Percentiles rank a stretch among this genome's conserved stretches.
Evolutionary conservation across 108 stramenopile species (phyloP).

Genomic region (Nitzschia sp.): DNA sequence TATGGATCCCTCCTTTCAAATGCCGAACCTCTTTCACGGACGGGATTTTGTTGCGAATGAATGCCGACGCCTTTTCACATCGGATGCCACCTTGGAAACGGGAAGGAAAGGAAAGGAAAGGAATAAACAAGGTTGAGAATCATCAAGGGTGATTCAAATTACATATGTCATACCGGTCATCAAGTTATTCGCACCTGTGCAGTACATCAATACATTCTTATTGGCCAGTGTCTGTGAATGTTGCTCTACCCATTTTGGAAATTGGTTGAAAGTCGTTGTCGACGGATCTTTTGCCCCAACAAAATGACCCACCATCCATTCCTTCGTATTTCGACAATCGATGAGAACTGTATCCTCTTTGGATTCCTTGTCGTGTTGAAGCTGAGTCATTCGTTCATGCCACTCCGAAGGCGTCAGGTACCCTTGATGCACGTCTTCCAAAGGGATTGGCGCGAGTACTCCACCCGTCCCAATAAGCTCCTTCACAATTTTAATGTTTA

Average conservation of each 20-base stretch:
- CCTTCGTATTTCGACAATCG: conserved; percentile 85
- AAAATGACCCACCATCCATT: conserved; percentile 76
- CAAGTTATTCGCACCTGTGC: conserved; percentile 61
- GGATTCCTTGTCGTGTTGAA: not conserved
- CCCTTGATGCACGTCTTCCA: conserved; percentile 67
- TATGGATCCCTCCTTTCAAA: conserved; percentile 87
- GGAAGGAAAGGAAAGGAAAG: not conserved
- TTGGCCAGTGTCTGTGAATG: conserved; percentile 32
- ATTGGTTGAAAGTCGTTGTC: conserved; percentile 58
- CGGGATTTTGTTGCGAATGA: conserved; percentile 51
- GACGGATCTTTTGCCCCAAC: conserved; percentile 40
- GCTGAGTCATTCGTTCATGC: conserved; percentile 59
- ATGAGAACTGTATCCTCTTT: conserved; percentile 67
- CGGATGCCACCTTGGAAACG: conserved; percentile 66
- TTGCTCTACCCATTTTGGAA: conserved; percentile 55
- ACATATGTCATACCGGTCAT: too few relatives aligned
- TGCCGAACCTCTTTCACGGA: conserved; percentile 61
- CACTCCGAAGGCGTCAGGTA: conserved; percentile 78
- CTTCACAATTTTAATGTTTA: conserved; percentile 79
- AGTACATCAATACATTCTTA: conserved; percentile 85
- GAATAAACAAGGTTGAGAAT: not conserved
- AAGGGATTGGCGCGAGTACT: conserved; percentile 50
- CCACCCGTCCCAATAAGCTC: conserved; percentile 85
- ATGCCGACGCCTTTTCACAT: conserved; percentile 91
- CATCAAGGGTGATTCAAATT: too few relatives aligned